phyloP scores from a whole-genome alignment of 139 green algal species.

The Chlorella sp. region DNA sequence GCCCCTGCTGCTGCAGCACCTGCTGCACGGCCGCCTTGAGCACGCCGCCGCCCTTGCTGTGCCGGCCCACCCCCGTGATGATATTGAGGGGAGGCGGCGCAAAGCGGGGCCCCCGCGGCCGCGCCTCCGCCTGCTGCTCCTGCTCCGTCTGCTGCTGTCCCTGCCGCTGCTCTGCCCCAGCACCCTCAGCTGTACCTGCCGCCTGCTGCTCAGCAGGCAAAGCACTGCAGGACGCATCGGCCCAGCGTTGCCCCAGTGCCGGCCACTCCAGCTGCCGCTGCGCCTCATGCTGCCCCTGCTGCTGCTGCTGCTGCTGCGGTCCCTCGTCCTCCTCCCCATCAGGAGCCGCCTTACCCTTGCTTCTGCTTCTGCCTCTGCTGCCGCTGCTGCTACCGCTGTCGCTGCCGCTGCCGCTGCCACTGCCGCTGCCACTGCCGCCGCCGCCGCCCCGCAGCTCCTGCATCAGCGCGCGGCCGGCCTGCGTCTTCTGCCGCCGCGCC shows the following conservation, averaged over 20 bases:
- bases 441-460: neutral
- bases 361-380: neutral
- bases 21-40: conserved; percentile 20
- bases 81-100: neutral
- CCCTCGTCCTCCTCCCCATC: too few relatives aligned
- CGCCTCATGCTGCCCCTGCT: neutral
- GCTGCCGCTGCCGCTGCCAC: neutral
- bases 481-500: neutral
- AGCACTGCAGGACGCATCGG: too few relatives aligned
- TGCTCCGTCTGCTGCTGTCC: neutral
- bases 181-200: too few relatives aligned
- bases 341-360: too few relatives aligned
- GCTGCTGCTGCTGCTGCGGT: neutral
- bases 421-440: neutral
- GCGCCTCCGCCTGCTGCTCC: neutral
- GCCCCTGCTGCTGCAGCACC: conserved; percentile 26
- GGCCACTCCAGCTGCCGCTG: too few relatives aligned
- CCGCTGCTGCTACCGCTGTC: neutral
- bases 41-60: conserved; percentile 31
- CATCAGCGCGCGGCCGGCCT: too few relatives aligned
- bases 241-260: too few relatives aligned
- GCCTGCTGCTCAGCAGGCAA: too few relatives aligned
- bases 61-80: conserved; percentile 25
- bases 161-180: neutral
- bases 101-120: neutral